Evolutionary conservation across 208 protist genomes (phyloP), one percentile per base, ranked within the genome.

Genomic region (Strigomonas culicis): DNA sequence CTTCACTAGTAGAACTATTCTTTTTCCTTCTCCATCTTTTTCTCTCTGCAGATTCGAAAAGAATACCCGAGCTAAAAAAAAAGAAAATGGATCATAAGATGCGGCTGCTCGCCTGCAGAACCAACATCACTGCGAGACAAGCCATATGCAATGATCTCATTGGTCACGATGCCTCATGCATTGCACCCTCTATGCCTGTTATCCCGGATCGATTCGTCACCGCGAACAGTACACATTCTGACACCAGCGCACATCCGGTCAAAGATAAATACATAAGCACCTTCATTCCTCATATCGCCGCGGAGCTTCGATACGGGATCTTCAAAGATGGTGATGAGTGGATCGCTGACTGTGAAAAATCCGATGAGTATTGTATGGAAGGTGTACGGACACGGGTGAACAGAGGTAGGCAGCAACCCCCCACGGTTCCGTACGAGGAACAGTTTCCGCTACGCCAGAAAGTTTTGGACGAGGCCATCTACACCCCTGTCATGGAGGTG

Each of bases 261-360:
- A 73, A 63, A 15, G 50, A 39, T 32, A 57, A 64, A 7, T 93
- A 93, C 67, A 72, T 75, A 1, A 60, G 68, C 8, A 79, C 74
- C 34, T 93, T 93, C 60, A 66, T 75, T 3, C 84, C 84, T 46
- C 88, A 94, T 66, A 83, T 94, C 55, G 83, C 79, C 19, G 57
- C 91, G 24, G 88, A 91, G 71, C 60, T 94, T 53, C 84, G 84
- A 27, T 81, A 71, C 57, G 78, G 80, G 51, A 64, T 94, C 11
- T 19, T 70, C 8, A 58, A 70, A 7, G 58, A 50, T 21, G 81
- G 81, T 55, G 72, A 89, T 24, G 77, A 88, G 19, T 66, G 69
- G n/a, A 22, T 72, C 0, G 74, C 71, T 0, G 32, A 39, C 6
- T 39, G 32, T 10, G 10, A 39, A 39, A 10, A 39, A 10, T 3